Base-by-base conservation (phyloP, 805 yeast genomes). In the Saccharomycopsis schoenii region DNA sequence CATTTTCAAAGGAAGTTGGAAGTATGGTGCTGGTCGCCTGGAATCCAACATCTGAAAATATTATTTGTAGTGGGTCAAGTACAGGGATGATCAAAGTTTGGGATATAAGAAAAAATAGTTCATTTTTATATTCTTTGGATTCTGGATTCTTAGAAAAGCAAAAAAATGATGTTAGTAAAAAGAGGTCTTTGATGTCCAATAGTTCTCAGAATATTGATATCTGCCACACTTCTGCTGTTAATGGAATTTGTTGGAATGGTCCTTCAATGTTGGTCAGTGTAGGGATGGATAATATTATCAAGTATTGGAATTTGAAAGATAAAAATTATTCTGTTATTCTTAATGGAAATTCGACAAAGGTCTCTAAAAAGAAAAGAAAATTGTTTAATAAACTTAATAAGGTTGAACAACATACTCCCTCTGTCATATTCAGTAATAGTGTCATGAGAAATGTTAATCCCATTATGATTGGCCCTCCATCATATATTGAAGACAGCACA, bases 11-110 rank as follows among this genome's bases (percentile, higher is more conserved):
- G 19, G 34, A 8, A 34, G 41, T 34, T 25, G 51, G 39, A 9
- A 55, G 57, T n/a, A 43, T 61, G 15, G 50, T 56, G 37, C 36
- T 55, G 12, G 41, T 60, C 37, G 82, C 83, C 67, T 90, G 96
- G 93, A 86, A 88, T 55, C 96, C 96, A 0, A 73, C 74, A 8
- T 74, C 81, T 63, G 72, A 83, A 0, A 73, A 86, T 67, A 63
- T 87, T 2, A 74, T 92, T 1, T 91, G 92, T 0, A 79, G 90
- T 3, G 97, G 96, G 1, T 91, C 93, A 21, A 79, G 82, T 17
- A 89, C 86, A 66, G 97, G 97, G 0, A 85, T 85, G 55, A 84
- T 88, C 9, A 79, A 88, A 58, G 69, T 92, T 0, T 92, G 97
- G 97, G 98, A 92, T 69, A 80, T 90, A 11, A 73, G 98, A 56